Evolutionary conservation across 192 early-diverging fungal species (phyloP), one percentile per base, ranked within the genome.

Genomic region (Geranomyces michiganensis): DNA sequence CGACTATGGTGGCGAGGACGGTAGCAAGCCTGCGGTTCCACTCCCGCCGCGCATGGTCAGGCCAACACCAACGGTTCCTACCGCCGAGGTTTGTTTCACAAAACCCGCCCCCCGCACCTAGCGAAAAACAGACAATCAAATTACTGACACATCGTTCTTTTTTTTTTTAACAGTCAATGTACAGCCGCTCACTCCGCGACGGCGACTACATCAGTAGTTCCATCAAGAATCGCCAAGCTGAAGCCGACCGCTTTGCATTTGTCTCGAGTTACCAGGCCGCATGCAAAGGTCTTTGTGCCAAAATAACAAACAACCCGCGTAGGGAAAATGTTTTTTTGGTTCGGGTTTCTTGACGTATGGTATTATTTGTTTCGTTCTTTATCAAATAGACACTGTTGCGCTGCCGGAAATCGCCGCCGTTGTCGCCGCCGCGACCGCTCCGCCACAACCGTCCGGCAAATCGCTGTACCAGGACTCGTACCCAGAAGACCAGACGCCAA

Each of bases 211-310:
- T 45, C 17, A 36, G 4, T 8, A 29, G 27, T 5, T 26, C 19
- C 17, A n/a, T 24, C 24, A 26, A 60, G 21, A 26, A 27, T 29
- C 58, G 58, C 15, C 58, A 60, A 29, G 29, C 17, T 8, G 41
- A 41, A 29, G 62, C 62, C 2, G 62, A 41, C 41, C 33, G 43
- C n/a, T 24, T 6, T 9, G 62, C 62, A 13, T 45, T 43, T 21
- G 41, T 64, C n/a, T 45, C 41, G 17, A 64, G 62, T 41, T 64
- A 64, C 43, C 62, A 64, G 36, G 62, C 17, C 21, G 62, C 62
- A 13, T 64, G 62, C 22, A 15, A 45, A 64, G 62, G 62, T 64
- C n/a, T n/a, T n/a, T n/a, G n/a, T n/a, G n/a, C n/a, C n/a, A n/a
- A n/a, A n/a, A n/a, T n/a, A n/a, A n/a, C n/a, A n/a, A n/a, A n/a